Base-by-base conservation (phyloP, 2,329 filamentous ascomycete genomes). In the Herpotrichia juniperi region DNA sequence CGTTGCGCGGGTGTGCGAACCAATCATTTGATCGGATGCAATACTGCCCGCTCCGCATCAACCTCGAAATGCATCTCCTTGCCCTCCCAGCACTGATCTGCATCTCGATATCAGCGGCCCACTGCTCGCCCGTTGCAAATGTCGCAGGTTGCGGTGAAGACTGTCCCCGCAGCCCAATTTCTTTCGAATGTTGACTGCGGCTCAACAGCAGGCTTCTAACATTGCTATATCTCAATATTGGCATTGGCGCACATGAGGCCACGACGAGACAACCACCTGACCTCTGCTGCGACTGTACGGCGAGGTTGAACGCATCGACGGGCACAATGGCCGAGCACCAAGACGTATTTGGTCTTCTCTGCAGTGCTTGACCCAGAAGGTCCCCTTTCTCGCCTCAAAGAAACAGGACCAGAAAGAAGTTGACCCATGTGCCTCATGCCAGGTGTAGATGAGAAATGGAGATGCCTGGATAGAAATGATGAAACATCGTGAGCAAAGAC, bases 401-500 rank as follows among this genome's bases (percentile, higher is more conserved):
- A n/a, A n/a, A 14, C 47, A 50, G 39, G 25, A 26, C 37, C 16
- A 45, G 9, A 19, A 21, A 17, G 17, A 39, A 19, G 16, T 21
- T n/a, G n/a, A n/a, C n/a, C 16, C 34, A 19, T 22, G 9, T n/a
- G 14, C 31, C 9, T 34, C 10, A 11, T 16, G 31, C 31, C 31
- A 5, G 16, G 31, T 5, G 28, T 19, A 24, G 35, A n/a, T 10
- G 10, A 4, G 6, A 31, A 46, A n/a, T 10, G 10, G 4, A 7
- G 44, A 47, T 47, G 21, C 21, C 8, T 40, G 31, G 34, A 43
- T 28, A n/a, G 31, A 30, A 46, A 26, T 31, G 19, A 44, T 45
- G 42, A 52, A 52, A 48, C 50, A 52, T 21, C 14, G 12, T 35
- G 42, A 48, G 50, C 37, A 52, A 52, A 45, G 50, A 37, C 34